Evolutionary conservation across 2,329 filamentous ascomycete genomes (phyloP).

Genomic region (Exophiala sideris): DNA sequence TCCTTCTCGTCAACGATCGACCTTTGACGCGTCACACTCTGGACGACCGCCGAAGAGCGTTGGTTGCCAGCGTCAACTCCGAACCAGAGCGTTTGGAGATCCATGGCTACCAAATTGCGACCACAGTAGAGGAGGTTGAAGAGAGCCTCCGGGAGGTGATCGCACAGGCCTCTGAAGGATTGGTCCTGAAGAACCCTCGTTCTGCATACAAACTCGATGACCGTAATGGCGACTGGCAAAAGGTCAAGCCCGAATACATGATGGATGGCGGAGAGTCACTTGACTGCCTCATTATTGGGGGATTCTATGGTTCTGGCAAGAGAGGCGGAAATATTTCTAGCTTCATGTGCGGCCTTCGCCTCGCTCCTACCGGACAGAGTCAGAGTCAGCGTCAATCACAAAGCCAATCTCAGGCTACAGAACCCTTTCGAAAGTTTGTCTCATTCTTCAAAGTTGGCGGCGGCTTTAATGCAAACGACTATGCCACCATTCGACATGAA

Average conservation of each 20-base stretch:
- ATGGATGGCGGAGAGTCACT: conserved; percentile 89
- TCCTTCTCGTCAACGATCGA: conserved; percentile 79
- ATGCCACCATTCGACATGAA: conserved; percentile 73
- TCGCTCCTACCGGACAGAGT: conserved; percentile 18
- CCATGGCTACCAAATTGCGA: conserved; percentile 67
- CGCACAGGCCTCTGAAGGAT: conserved; percentile 79
- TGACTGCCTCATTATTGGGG: conserved; percentile 84
- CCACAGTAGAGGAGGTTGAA: conserved; percentile 69
- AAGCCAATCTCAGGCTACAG: conserved; percentile 51
- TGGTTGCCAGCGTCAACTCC: conserved; percentile 66
- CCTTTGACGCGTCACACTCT: conserved; percentile 79
- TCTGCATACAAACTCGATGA: conserved; percentile 84
- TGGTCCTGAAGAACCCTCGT: conserved; percentile 89
- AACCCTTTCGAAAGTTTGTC: conserved; percentile 59
- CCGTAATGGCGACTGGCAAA: conserved; percentile 94
- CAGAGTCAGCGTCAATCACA: conserved; percentile 12
- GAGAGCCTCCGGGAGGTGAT: conserved; percentile 76
- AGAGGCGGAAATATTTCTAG: conserved; percentile 79
- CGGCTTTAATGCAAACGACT: conserved; percentile 81
- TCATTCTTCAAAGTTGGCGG: conserved; percentile 99
- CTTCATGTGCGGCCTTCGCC: conserved; percentile 81
- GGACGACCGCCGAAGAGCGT: conserved; percentile 71
- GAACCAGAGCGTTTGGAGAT: conserved; percentile 78
- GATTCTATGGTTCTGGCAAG: conserved; percentile 84
- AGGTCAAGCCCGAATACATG: conserved; percentile 99